Base-by-base conservation (phyloP, 2,329 filamentous ascomycete species). In the Neonectria magnoliae region DNA sequence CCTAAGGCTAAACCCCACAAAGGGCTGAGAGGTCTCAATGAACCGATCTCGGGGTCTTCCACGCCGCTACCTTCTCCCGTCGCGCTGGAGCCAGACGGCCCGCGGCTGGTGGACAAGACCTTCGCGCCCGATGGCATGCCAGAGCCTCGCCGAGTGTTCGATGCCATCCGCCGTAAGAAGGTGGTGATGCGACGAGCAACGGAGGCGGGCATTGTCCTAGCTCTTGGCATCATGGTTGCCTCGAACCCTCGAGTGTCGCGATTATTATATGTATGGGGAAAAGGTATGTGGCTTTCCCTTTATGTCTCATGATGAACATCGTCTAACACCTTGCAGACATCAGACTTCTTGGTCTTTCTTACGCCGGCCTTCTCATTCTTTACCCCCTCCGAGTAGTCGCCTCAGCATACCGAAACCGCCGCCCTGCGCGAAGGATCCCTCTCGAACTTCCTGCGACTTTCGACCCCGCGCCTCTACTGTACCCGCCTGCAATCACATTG, bases 381-480 rank as follows among this genome's bases (percentile, higher is more conserved):
- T 92, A 93, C 70, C 90, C 90, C 2, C 59, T 91, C 42, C 83
- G 89, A 61, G 78, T 91, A n/a, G 73, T 83, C 6, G 68, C 79
- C 18, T 86, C 86, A 83, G 79, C 81, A 1, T 82, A 83, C 61
- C 76, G 75, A 20, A 78, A 79, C 25, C 76, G 78, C 18, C 76
- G 68, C 5, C 78, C 83, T 3, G 77, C 78, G n/a, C 77, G 68
- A 29, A 71, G 68, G 62, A 69, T 83, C 31, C 80, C 82, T 1
- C 72, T 90, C 38, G 76, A 76, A 31, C 82, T 97, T 41, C 93
- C 94, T 1, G 81, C 88, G 4, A 85, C 87, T n/a, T 97, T 98
- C 78, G 95, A 98, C 75, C 94, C 94, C 3, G 95, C 95, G 7
- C 93, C 94, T 11, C 84, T 97, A n/a, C 79, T 98, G 62, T 98